Evolutionary conservation across 169 alveolate genomes (phyloP).

Genomic region (Plasmodium inui): DNA sequence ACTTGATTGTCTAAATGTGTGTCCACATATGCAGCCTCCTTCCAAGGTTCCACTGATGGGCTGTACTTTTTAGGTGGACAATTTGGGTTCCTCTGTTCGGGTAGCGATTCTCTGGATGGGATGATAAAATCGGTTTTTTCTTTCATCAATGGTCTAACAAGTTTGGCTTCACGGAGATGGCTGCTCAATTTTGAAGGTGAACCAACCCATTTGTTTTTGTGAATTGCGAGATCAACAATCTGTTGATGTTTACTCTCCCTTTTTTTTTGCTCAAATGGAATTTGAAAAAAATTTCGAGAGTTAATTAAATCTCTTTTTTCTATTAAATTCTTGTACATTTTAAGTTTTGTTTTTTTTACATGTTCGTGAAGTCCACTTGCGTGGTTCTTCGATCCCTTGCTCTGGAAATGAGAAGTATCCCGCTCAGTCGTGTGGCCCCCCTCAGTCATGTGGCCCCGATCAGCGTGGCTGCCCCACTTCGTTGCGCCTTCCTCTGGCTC

Average conservation of each 20-base stretch:
- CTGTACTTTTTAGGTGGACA: background rate
- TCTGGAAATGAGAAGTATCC: background rate
- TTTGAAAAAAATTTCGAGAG: conserved; percentile 22
- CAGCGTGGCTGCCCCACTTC: background rate
- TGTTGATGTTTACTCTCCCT: background rate
- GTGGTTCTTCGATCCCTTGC: background rate
- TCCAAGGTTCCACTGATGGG: background rate
- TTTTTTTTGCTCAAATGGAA: background rate
- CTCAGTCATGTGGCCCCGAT: background rate
- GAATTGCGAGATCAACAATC: background rate
- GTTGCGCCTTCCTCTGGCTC: background rate
- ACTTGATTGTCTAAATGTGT: background rate
- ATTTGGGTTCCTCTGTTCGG: background rate
- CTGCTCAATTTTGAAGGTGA: background rate
- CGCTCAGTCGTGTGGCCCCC: background rate
- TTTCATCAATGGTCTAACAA: background rate
- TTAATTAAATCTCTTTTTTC: conserved; percentile 10
- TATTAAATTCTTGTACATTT: background rate
- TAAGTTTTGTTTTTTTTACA: conserved; percentile 18
- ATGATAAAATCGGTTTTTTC: background rate
- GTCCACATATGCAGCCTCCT: background rate
- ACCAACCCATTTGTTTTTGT: background rate
- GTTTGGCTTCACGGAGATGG: background rate
- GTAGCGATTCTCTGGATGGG: background rate
- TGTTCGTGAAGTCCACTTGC: background rate